A percentile compares a stretch with the other conserved stretches of the same genome.
Evolutionary conservation across 2,329 filamentous ascomycete genomes (phyloP).

Genomic region (Aspergillus candidus): DNA sequence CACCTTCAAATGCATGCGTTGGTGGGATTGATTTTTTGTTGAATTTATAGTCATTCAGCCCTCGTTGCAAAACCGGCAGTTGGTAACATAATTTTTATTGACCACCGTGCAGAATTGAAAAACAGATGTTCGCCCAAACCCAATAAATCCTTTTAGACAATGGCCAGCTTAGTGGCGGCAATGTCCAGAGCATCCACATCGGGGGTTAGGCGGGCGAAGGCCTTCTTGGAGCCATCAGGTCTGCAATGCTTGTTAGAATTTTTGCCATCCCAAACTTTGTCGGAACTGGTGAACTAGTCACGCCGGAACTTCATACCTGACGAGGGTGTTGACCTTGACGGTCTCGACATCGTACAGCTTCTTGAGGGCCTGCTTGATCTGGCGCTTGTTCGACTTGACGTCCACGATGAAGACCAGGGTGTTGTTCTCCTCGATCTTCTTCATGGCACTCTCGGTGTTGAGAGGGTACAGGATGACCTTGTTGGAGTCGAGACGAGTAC

Average conservation of each 20-base stretch:
- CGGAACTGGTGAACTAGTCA: neutral
- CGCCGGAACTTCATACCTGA: conserved; percentile 59
- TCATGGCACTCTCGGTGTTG: conserved; percentile 99
- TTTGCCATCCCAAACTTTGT: neutral
- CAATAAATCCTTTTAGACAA: conserved; percentile 66
- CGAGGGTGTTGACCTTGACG: conserved; percentile 99
- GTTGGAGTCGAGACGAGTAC: conserved; percentile 89
- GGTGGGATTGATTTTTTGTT: conserved; percentile 28
- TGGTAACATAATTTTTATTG: conserved; percentile 30
- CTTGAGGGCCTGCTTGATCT: conserved; percentile 98
- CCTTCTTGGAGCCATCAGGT: conserved; percentile 98
- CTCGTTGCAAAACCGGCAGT: conserved; percentile 26
- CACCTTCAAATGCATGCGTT: conserved; percentile 18
- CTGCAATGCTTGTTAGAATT: conserved; percentile 39
- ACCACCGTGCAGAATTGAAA: conserved; percentile 37
- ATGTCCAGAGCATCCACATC: conserved; percentile 99
- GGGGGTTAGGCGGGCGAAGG: conserved; percentile 87
- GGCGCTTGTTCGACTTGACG: conserved; percentile 97
- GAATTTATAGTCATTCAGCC: conserved; percentile 33
- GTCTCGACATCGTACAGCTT: conserved; percentile 98
- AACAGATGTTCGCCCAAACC: conserved; percentile 37
- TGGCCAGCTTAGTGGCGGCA: conserved; percentile 95
- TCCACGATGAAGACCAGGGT: conserved; percentile 97
- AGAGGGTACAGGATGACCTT: conserved; percentile 97
- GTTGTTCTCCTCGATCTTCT: conserved; percentile 99